phyloP scores from a whole-genome alignment of 495 filamentous ascomycete genomes.

The Penicillium samsonianum region DNA sequence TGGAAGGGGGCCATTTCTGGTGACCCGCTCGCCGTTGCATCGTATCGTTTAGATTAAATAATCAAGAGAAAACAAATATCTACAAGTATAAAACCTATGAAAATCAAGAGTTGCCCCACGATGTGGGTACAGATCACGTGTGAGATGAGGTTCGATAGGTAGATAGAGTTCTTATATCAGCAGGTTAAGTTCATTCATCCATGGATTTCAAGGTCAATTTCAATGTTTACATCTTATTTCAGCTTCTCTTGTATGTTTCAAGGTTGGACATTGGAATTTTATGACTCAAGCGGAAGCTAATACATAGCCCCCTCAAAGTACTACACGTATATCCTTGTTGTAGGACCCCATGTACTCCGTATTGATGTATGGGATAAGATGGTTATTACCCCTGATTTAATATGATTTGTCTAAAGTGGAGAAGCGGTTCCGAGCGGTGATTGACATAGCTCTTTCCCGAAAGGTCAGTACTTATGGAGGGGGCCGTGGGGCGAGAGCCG shows the following conservation, averaged over 20 bases:
- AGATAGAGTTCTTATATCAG: not conserved
- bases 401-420: not conserved
- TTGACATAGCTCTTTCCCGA: conserved; percentile 3
- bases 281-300: not conserved
- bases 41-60: no score
- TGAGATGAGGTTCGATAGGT: not conserved
- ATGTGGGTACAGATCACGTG: not conserved
- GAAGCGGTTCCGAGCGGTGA: conserved; percentile 2
- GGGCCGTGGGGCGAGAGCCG: conserved; percentile 23
- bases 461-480: not conserved
- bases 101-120: no score
- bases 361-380: not conserved
- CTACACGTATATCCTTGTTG: not conserved
- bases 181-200: not conserved
- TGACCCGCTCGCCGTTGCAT: not conserved
- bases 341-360: not conserved
- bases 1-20: not conserved
- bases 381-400: not conserved
- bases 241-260: not conserved
- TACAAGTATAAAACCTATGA: no score
- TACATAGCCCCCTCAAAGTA: not conserved
- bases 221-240: not conserved
- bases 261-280: not conserved
- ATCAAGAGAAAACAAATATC: no score
- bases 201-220: not conserved